These are phyloP conservation scores for Warburgia ugandensis DNA, from an alignment of 164 flowering plant species.

Conservation along the genomic window DNA sequence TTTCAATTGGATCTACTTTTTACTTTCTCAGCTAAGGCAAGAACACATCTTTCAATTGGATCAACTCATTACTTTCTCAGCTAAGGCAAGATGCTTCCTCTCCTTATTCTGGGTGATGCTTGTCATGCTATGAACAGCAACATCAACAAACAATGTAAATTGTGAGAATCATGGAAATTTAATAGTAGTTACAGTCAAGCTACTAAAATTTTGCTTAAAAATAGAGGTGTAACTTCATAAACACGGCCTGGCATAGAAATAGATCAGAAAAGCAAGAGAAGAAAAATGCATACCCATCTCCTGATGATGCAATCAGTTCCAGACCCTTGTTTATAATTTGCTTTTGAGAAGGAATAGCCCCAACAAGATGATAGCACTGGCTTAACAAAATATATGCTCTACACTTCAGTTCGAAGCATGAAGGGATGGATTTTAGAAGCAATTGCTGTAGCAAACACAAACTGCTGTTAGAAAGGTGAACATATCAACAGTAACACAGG, in stretches of 20 bases:
- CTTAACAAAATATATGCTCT: constrained; percentile 66
- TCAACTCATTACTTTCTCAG: too few relatives aligned
- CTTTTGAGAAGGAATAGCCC: constrained; percentile 66
- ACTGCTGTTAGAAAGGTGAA: neutral
- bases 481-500: neutral
- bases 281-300: constrained; percentile 44
- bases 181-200: too few relatives aligned
- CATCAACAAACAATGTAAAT: too few relatives aligned
- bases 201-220: too few relatives aligned
- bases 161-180: too few relatives aligned
- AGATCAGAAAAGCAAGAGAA: neutral
- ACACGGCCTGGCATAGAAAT: neutral
- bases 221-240: neutral
- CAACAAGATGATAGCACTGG: constrained; percentile 85
- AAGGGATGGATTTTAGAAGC: constrained; percentile 76
- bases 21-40: too few relatives aligned
- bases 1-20: too few relatives aligned
- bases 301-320: constrained; percentile 45
- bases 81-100: too few relatives aligned
- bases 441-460: constrained; percentile 44
- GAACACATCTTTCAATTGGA: too few relatives aligned
- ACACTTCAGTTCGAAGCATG: constrained; percentile 86
- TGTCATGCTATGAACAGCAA: too few relatives aligned
- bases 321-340: constrained; percentile 62
- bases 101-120: too few relatives aligned